phyloP scores from a whole-genome alignment of 2,329 filamentous ascomycete species.

The Stachybotrys chlorohalonatus region DNA sequence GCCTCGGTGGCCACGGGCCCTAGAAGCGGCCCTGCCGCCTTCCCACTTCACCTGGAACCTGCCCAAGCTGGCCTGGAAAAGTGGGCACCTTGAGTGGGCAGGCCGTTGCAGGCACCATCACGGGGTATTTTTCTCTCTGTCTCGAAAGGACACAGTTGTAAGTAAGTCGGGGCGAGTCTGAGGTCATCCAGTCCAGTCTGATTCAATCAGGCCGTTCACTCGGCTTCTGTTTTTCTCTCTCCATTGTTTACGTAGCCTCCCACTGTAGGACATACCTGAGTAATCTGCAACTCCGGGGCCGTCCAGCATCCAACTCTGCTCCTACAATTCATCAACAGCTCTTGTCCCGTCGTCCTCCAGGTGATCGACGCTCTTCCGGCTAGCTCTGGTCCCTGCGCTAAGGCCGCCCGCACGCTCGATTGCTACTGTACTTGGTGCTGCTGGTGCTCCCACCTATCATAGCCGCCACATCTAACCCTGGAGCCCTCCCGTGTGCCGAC shows the following conservation, averaged over 20 bases:
- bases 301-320: too few species aligned
- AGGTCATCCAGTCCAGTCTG: slow-evolving; percentile 17
- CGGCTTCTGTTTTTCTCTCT: not conserved
- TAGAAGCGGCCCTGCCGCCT: not conserved
- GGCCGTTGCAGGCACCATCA: slow-evolving; percentile 17
- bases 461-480: not conserved
- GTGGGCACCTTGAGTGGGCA: slow-evolving; percentile 4
- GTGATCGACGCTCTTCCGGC: not conserved
- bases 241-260: not conserved
- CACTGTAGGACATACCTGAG: too few species aligned
- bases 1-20: not conserved
- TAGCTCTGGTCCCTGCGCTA: slow-evolving; percentile 1
- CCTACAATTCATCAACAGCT: too few species aligned
- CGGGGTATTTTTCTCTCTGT: slow-evolving; percentile 15
- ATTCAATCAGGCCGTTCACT: not conserved
- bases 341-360: too few species aligned
- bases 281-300: too few species aligned
- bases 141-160: slow-evolving; percentile 28
- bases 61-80: slow-evolving; percentile 5
- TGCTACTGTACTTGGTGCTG: not conserved
- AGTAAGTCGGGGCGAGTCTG: slow-evolving; percentile 7
- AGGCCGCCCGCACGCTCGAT: not conserved
- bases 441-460: not conserved
- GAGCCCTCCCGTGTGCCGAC: not conserved
- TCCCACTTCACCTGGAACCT: not conserved